These are phyloP conservation scores for Rauvolfia tetraphylla DNA, from an alignment of 257 asterid genomes.

Conservation along the genomic window DNA sequence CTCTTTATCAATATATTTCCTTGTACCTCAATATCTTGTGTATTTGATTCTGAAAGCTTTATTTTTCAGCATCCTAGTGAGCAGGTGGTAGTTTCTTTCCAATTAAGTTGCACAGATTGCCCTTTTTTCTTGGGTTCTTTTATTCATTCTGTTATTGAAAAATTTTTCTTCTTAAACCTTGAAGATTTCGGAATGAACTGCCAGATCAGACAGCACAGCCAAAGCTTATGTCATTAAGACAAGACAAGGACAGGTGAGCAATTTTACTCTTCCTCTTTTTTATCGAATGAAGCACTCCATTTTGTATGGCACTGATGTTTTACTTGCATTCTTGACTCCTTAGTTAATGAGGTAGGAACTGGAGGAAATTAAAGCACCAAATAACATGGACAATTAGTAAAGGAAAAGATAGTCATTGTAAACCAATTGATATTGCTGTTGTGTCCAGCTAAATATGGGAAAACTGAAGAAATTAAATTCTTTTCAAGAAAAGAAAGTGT, in stretches of 20 bases:
- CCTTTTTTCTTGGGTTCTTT: neutral
- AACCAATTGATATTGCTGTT: neutral
- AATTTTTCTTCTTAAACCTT: constrained; percentile 20
- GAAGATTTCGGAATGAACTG: constrained; percentile 93
- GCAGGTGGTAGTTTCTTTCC: neutral
- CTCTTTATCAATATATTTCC: neutral
- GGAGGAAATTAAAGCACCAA: neutral
- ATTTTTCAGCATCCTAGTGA: neutral
- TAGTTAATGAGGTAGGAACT: neutral
- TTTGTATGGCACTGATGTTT: neutral
- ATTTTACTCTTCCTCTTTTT: neutral
- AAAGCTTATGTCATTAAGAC: constrained; percentile 69
- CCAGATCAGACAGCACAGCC: constrained; percentile 98
- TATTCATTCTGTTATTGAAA: neutral
- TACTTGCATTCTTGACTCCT: neutral
- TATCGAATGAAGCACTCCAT: neutral
- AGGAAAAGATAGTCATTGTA: too few species aligned
- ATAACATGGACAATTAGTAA: neutral
- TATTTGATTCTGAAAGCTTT: neutral
- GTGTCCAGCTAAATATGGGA: neutral
- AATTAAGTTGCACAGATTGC: neutral
- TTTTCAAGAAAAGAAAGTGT: neutral
- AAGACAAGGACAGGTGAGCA: constrained; percentile 84
- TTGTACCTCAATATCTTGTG: neutral
- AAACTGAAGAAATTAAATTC: neutral